A percentile compares a stretch with the other conserved stretches of the same genome.
Evolutionary conservation across 345 rosid genomes (phyloP).

Genomic region (Eucalyptus curtisii): DNA sequence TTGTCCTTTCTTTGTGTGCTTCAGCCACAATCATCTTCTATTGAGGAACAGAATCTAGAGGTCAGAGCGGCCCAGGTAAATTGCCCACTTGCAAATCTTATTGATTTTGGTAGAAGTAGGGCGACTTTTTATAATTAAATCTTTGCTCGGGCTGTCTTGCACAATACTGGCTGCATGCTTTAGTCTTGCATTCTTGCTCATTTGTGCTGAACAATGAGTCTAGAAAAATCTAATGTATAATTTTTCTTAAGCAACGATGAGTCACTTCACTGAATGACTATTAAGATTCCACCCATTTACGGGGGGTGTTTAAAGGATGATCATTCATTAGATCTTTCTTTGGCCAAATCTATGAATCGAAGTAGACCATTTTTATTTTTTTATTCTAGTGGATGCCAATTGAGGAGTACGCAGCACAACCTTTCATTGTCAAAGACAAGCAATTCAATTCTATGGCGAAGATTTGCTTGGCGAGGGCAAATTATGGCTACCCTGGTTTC

Average conservation of each 20-base stretch:
- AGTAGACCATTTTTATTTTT: not conserved
- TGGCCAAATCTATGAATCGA: not conserved
- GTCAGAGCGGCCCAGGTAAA: conserved; percentile 18
- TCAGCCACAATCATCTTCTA: conserved; percentile 8
- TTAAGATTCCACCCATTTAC: not conserved
- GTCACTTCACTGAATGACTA: not conserved
- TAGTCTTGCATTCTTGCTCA: too few relatives aligned
- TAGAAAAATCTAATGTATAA: too few relatives aligned
- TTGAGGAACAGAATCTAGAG: conserved; percentile 18
- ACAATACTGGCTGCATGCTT: too few relatives aligned
- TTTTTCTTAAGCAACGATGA: too few relatives aligned
- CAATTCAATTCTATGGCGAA: conserved; percentile 33
- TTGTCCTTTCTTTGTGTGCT: conserved; percentile 25
- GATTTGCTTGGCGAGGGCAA: conserved; percentile 40
- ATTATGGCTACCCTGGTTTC: conserved; percentile 40
- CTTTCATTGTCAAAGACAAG: conserved; percentile 24
- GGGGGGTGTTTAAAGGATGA: not conserved
- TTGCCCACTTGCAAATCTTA: not conserved
- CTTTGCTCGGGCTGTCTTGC: too few relatives aligned
- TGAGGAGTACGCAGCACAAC: conserved; percentile 50
- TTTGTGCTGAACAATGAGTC: too few relatives aligned
- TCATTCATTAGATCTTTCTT: not conserved
- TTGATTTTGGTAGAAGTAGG: not conserved
- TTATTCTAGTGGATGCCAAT: conserved; percentile 57
- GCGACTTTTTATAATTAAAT: not conserved